Percentiles rank a stretch among this genome's conserved stretches.
These are phyloP conservation scores for Wallacemonas sp. DNA, from an alignment of 208 protist genomes.

Conservation along the genomic window DNA sequence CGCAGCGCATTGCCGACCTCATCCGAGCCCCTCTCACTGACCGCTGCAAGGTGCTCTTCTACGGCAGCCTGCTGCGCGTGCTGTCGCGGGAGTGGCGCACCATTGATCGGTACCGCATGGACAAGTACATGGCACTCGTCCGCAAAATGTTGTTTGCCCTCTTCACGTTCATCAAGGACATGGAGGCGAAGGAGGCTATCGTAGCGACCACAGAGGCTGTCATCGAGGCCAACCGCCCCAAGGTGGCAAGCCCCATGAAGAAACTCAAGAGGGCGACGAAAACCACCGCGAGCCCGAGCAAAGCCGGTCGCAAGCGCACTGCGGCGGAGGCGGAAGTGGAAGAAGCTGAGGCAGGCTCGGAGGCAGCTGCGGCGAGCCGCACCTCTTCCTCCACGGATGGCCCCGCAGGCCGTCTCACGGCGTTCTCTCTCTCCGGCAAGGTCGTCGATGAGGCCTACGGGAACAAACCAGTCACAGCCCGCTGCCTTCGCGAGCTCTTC, in stretches of 20 bases:
- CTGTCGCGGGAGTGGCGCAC: slow-evolving; percentile 86
- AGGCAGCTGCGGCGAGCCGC: slow-evolving; percentile 1
- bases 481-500: slow-evolving; percentile 44
- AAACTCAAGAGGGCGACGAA: slow-evolving; percentile 17
- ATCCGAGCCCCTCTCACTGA: slow-evolving; percentile 45
- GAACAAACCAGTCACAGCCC: slow-evolving; percentile 17
- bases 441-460: slow-evolving; percentile 15
- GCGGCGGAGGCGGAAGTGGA: neutral
- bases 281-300: slow-evolving; percentile 11
- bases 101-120: slow-evolving; percentile 88
- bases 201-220: neutral
- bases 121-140: slow-evolving; percentile 91
- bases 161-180: slow-evolving; percentile 48
- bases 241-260: too few species aligned
- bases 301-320: slow-evolving; percentile 20
- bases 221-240: slow-evolving; percentile 9
- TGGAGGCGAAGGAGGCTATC: slow-evolving; percentile 24
- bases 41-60: slow-evolving; percentile 63
- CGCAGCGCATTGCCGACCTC: slow-evolving; percentile 69
- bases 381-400: neutral
- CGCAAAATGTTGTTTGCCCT: slow-evolving; percentile 66
- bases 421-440: slow-evolving; percentile 16
- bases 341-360: neutral
- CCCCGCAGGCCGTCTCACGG: neutral
- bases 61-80: slow-evolving; percentile 70